Conservation (phyloP, 2,329 filamentous ascomycete species). For the Aspergillus viridinutans region DNA sequence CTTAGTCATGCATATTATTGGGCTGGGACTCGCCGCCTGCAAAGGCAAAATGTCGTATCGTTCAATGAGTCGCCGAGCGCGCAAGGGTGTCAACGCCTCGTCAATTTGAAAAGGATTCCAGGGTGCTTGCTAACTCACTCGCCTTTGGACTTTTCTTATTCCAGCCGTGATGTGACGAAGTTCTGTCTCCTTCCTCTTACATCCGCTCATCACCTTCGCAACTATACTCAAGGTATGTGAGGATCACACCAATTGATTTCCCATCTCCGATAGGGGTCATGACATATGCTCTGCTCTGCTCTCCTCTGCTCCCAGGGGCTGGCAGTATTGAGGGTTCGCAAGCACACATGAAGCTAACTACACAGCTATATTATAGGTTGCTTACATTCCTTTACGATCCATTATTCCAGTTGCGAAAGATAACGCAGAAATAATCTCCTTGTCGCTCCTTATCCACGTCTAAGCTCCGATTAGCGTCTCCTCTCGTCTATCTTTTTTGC, state of each 20-base stretch:
- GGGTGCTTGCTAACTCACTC: not conserved
- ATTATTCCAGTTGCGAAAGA: not conserved
- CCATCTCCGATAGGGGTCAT: not conserved
- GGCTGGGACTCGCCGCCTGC: slow-evolving; percentile 5
- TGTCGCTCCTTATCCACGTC: slow-evolving; percentile 13
- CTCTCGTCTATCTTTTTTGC: not conserved
- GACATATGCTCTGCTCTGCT: not conserved
- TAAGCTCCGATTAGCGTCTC: not conserved
- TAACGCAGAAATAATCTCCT: slow-evolving; percentile 1
- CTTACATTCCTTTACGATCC: slow-evolving; percentile 11
- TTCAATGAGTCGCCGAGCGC: not conserved
- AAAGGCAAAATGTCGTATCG: slow-evolving; percentile 14
- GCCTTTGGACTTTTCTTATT: not conserved
- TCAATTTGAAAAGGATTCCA: not conserved
- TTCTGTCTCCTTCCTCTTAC: not conserved
- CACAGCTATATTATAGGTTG: slow-evolving; percentile 7
- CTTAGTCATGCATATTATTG: slow-evolving; percentile 15
- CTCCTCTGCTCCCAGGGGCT: slow-evolving; percentile 1
- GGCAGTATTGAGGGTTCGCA: not conserved
- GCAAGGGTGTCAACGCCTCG: not conserved
- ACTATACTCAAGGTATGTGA: not conserved
- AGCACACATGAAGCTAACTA: slow-evolving; percentile 7
- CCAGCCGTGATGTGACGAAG: not conserved
- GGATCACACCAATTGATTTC: not conserved
- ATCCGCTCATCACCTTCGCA: not conserved